A percentile compares a stretch with the other conserved stretches of the same genome.
phyloP scores from a whole-genome alignment of 768 basidiomycete species.

The Hericium coralloides region DNA sequence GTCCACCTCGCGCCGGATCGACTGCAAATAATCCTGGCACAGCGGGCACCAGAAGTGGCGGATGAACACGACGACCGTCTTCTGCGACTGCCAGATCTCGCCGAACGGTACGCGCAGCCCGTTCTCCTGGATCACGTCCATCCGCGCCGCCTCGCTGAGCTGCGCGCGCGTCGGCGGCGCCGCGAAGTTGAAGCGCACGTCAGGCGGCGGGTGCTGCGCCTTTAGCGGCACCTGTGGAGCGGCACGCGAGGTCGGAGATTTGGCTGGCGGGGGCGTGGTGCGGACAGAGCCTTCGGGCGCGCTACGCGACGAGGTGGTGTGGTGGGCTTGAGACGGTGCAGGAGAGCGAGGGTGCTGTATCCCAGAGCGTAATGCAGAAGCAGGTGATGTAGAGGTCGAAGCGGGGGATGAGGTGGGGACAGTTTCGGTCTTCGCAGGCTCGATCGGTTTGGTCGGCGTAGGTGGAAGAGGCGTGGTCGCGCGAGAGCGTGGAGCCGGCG shows the following conservation, averaged over 20 bases:
- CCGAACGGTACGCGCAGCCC: constrained; percentile 64
- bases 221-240: background rate
- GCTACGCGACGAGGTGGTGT: background rate
- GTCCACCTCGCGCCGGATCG: constrained; percentile 42
- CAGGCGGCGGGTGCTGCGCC: constrained; percentile 15
- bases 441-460: no score
- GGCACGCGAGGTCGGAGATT: background rate
- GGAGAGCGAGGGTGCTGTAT: background rate
- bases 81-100: constrained; percentile 46
- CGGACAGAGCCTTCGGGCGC: background rate
- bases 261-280: background rate
- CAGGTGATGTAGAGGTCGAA: background rate
- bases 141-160: constrained; percentile 49
- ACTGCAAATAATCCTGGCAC: constrained; percentile 83
- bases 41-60: constrained; percentile 77
- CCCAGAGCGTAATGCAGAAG: background rate
- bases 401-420: background rate
- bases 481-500: background rate
- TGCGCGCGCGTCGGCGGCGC: constrained; percentile 44
- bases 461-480: background rate
- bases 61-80: constrained; percentile 76
- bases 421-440: background rate
- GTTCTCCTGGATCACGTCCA: constrained; percentile 57
- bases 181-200: constrained; percentile 18
- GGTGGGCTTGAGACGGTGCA: background rate